Evolutionary conservation across 1,139 yeast genomes (phyloP), one percentile per base, ranked within the genome.

Genomic region (Blastobotrys ciferrii): DNA sequence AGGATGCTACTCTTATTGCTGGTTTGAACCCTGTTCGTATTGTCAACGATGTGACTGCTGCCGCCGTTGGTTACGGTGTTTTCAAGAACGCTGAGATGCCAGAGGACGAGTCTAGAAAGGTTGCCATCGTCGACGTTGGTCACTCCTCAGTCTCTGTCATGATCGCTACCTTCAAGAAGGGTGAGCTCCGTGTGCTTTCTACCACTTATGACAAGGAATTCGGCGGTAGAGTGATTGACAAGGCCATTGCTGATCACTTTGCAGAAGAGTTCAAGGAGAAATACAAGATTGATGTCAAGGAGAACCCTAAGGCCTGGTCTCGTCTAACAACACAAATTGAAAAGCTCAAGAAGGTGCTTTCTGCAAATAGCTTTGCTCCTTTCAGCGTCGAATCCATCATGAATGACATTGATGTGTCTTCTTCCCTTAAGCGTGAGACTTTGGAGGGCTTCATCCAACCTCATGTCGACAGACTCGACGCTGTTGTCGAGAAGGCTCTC

Each of bases 51-150:
- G 83, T 87, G 57, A 91, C 98, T 53, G 98, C 98, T 54, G 98
- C 98, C 53, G 98, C 97, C 60, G 96, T 94, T 58, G 95, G 97
- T 60, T 94, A 92, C 76, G 98, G 98, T 77, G 97, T 92, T 55
- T 92, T 92, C 84, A 91, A 92, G 81, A 59, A 63, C 45, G 82
- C 87, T 51, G 94, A 87, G 65, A 87, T 92, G 61, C 92, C 96
- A 70, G 97, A 88, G 71, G 95, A 86, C 62, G 86, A 84, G 71
- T 85, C 92, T 65, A 84, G 86, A 75, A 85, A 80, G 66, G 88
- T 92, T 61, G 97, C 95, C 38, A 87, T 92, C 64, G 82, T 92
- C 53, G 99, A 92, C 72, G 87, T 94, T 70, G 99, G 99, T 62
- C 95, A 92, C 78, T 88, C 98, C 46, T 83, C 96, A 47, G 91